Evolutionary conservation across 2,329 filamentous ascomycete genomes (phyloP).

Genomic region (Xylariaceae sp.): DNA sequence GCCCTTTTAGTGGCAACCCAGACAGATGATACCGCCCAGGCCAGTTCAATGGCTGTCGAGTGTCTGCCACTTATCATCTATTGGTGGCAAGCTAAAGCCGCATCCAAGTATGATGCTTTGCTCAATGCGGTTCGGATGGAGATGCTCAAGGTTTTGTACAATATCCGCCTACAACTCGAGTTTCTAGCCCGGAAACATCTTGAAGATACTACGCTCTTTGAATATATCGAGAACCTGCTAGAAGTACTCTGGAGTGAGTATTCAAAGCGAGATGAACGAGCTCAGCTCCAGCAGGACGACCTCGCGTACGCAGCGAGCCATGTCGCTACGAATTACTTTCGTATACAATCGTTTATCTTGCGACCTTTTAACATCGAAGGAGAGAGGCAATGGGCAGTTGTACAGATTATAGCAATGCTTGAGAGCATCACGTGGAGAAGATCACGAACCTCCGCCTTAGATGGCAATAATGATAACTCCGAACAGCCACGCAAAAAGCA

Average conservation of each 20-base stretch:
- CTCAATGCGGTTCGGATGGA: conserved; percentile 65
- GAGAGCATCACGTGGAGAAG: conserved; percentile 42
- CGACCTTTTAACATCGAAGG: conserved; percentile 47
- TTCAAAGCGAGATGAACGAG: conserved; percentile 60
- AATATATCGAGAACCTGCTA: conserved; percentile 57
- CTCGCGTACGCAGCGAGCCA: conserved; percentile 51
- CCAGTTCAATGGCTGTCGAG: conserved; percentile 52
- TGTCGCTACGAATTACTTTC: conserved; percentile 41
- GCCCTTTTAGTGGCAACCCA: conserved; percentile 58
- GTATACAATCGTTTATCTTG: conserved; percentile 47
- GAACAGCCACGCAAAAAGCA: conserved; percentile 50
- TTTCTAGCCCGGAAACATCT: conserved; percentile 44
- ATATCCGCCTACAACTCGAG: conserved; percentile 59
- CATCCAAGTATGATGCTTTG: conserved; percentile 52
- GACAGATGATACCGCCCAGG: conserved; percentile 61
- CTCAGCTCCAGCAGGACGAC: conserved; percentile 73
- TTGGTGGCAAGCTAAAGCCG: conserved; percentile 70
- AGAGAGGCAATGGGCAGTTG: conserved; percentile 55
- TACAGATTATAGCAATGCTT: conserved; percentile 54
- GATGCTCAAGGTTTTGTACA: conserved; percentile 66
- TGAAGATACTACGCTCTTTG: conserved; percentile 34
- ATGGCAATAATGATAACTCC: conserved; percentile 39
- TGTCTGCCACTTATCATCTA: conserved; percentile 66
- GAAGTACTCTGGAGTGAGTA: conserved; percentile 77
- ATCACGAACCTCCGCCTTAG: conserved; percentile 21